A percentile compares a stretch with the other conserved stretches of the same genome.
Evolutionary conservation across 2,329 filamentous ascomycete species (phyloP).

Genomic region (Lasiodiplodia citricola): DNA sequence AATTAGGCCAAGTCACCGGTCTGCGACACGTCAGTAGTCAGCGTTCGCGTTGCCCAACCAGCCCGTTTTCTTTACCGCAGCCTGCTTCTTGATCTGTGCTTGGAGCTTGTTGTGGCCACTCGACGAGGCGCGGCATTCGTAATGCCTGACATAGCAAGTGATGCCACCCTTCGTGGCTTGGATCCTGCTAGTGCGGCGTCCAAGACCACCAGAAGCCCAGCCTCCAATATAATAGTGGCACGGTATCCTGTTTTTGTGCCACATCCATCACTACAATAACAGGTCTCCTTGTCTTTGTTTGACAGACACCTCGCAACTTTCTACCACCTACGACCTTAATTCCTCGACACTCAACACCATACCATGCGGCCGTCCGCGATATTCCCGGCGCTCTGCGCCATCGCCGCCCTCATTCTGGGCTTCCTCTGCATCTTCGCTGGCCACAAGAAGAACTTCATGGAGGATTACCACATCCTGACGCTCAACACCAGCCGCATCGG

Average conservation of each 20-base stretch:
- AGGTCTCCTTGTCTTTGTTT: neutral
- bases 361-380: slow-evolving; percentile 55
- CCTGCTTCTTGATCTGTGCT: neutral
- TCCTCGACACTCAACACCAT: slow-evolving; percentile 48
- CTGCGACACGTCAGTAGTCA: slow-evolving; percentile 23
- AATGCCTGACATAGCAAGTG: slow-evolving; percentile 22
- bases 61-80: slow-evolving; percentile 8
- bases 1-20: slow-evolving; percentile 5
- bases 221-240: slow-evolving; percentile 14
- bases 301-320: neutral
- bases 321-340: neutral
- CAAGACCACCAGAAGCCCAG: neutral
- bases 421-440: slow-evolving; percentile 67
- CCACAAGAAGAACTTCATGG: slow-evolving; percentile 58
- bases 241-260: slow-evolving; percentile 11
- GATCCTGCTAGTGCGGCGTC: slow-evolving; percentile 6
- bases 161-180: slow-evolving; percentile 12
- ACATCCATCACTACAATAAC: slow-evolving; percentile 7
- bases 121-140: slow-evolving; percentile 18
- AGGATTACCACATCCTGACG: slow-evolving; percentile 62
- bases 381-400: slow-evolving; percentile 57
- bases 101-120: slow-evolving; percentile 13
- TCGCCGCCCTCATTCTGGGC: slow-evolving; percentile 62
- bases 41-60: slow-evolving; percentile 12
- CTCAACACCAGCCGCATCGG: slow-evolving; percentile 65